Evolutionary conservation across 2,329 filamentous ascomycete species (phyloP).

Genomic region (Penicillium sp.): DNA sequence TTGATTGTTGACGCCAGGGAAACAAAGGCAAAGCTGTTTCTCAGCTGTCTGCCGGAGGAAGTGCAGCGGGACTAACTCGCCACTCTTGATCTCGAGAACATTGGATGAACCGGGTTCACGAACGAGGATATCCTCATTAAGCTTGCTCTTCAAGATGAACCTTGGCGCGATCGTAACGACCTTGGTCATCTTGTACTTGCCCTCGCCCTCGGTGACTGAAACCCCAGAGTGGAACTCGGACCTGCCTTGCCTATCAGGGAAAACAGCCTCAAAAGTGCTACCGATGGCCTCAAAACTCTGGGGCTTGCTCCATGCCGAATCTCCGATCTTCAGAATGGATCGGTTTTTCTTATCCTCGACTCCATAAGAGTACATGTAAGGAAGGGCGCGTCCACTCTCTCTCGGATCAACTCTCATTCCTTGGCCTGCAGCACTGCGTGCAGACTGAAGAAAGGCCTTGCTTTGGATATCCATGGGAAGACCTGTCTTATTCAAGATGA

Average conservation of each 20-base stretch:
- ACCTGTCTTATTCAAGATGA: conserved; percentile 93
- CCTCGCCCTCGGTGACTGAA: conserved; percentile 85
- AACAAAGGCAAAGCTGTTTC: conserved; percentile 91
- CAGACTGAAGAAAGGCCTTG: conserved; percentile 84
- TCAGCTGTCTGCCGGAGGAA: conserved; percentile 81
- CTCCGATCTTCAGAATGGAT: conserved; percentile 81
- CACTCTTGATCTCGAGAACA: conserved; percentile 74
- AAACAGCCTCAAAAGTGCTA: conserved; percentile 83
- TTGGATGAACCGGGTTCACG: conserved; percentile 91
- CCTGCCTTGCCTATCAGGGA: conserved; percentile 71
- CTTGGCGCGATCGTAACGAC: conserved; percentile 90
- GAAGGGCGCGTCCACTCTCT: conserved; percentile 67
- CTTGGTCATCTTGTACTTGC: conserved; percentile 97
- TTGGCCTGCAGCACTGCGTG: conserved; percentile 82
- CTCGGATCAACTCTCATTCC: conserved; percentile 61
- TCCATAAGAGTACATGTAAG: conserved; percentile 95
- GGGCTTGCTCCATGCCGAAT: conserved; percentile 94
- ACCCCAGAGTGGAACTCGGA: conserved; percentile 91
- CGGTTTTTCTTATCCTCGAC: conserved; percentile 90
- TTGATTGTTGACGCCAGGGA: conserved; percentile 91
- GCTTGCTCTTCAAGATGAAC: conserved; percentile 91
- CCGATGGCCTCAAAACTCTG: conserved; percentile 98
- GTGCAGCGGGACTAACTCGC: conserved; percentile 83
- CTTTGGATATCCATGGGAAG: conserved; percentile 84
- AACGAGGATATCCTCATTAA: conserved; percentile 85